phyloP scores from a whole-genome alignment of 1,284 basidiomycete species.

The Earliella scabrosa region DNA sequence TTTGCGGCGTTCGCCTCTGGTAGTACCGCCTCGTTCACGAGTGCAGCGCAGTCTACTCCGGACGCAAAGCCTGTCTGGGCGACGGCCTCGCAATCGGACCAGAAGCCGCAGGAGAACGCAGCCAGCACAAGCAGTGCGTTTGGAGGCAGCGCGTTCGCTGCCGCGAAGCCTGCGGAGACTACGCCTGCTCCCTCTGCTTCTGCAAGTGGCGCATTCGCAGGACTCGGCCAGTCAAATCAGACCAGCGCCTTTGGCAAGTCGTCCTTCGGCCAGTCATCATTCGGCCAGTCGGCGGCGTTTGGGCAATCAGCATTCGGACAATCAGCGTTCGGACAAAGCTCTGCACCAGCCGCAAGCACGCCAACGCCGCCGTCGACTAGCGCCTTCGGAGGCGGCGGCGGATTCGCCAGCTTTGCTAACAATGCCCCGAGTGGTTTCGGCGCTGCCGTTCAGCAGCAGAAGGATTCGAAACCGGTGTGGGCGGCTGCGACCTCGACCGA shows the following conservation, averaged over 20 bases:
- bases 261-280: constrained; percentile 38
- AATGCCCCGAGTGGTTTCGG: constrained; percentile 36
- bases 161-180: constrained; percentile 4
- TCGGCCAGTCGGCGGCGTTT: too few relatives aligned
- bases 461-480: constrained; percentile 31
- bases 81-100: background rate
- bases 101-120: constrained; percentile 7
- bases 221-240: constrained; percentile 17
- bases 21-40: constrained; percentile 34
- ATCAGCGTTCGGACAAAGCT: constrained; percentile 26
- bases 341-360: constrained; percentile 3
- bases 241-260: constrained; percentile 40
- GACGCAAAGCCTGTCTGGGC: constrained; percentile 32
- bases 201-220: constrained; percentile 10
- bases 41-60: constrained; percentile 14
- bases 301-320: constrained; percentile 28
- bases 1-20: constrained; percentile 29
- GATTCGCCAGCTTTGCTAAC: constrained; percentile 27
- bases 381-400: constrained; percentile 24
- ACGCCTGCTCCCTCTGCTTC: background rate
- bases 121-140: background rate
- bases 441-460: constrained; percentile 14
- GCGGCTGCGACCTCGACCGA: constrained; percentile 10
- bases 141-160: background rate
- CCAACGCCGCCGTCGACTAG: constrained; percentile 7